phyloP scores from a whole-genome alignment of 1,139 yeast species.

The Petasospora rhodanensis region DNA sequence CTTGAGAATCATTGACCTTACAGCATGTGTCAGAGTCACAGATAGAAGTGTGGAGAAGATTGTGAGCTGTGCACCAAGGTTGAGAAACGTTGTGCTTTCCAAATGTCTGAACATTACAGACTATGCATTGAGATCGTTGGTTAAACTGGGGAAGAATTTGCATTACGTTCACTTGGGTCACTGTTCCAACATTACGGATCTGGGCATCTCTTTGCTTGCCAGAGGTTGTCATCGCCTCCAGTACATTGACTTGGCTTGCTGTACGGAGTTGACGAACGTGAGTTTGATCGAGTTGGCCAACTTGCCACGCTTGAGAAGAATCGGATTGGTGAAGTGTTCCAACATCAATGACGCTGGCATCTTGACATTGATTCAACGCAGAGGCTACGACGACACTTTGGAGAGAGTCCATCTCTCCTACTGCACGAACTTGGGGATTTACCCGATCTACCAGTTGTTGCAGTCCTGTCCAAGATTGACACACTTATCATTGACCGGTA shows the following conservation, averaged over 20 bases:
- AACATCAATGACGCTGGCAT: slow-evolving; percentile 87
- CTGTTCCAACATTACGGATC: slow-evolving; percentile 86
- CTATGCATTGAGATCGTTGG: slow-evolving; percentile 65
- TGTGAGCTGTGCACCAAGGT: slow-evolving; percentile 73
- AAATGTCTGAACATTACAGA: slow-evolving; percentile 89
- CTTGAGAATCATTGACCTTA: slow-evolving; percentile 76
- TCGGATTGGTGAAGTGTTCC: slow-evolving; percentile 89
- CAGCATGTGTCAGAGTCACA: slow-evolving; percentile 78
- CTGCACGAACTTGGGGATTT: slow-evolving; percentile 74
- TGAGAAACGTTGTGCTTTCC: slow-evolving; percentile 83
- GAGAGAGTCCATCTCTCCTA: slow-evolving; percentile 93
- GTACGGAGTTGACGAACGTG: slow-evolving; percentile 82
- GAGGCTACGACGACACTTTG: slow-evolving; percentile 68
- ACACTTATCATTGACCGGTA: slow-evolving; percentile 86
- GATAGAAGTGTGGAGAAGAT: slow-evolving; percentile 74
- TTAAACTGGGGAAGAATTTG: slow-evolving; percentile 72
- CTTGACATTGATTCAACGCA: slow-evolving; percentile 65
- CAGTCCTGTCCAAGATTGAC: slow-evolving; percentile 83
- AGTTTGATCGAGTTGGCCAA: slow-evolving; percentile 75
- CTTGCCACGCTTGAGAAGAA: slow-evolving; percentile 78
- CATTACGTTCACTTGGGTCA: slow-evolving; percentile 94
- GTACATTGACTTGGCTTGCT: slow-evolving; percentile 93
- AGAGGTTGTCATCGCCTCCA: slow-evolving; percentile 81
- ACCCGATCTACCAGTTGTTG: slow-evolving; percentile 66
- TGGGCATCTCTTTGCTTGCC: slow-evolving; percentile 73